A percentile compares a stretch with the other conserved stretches of the same genome.
phyloP scores from a whole-genome alignment of 2,329 filamentous ascomycete genomes.

The Tricladium varicosporioides region DNA sequence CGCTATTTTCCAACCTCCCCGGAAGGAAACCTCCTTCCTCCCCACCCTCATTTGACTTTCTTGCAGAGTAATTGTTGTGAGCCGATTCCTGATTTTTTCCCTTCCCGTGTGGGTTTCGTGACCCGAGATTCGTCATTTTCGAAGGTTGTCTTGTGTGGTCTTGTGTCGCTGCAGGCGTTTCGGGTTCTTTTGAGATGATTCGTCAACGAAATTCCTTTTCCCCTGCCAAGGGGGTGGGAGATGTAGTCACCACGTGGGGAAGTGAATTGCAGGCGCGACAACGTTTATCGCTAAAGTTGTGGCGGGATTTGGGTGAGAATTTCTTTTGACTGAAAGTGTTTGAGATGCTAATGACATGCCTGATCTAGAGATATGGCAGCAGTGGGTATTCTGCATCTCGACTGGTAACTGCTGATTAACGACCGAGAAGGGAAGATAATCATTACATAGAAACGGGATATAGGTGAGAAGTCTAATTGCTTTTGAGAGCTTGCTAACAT shows the following conservation, averaged over 20 bases:
- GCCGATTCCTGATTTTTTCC: background rate
- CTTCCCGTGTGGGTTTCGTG: background rate
- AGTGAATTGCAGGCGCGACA: background rate
- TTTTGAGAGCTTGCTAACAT: constrained; percentile 8
- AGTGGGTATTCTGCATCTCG: background rate
- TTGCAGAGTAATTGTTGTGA: background rate
- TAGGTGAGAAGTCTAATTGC: constrained; percentile 18
- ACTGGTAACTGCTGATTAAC: background rate
- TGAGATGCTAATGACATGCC: constrained; percentile 4
- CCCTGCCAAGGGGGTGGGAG: background rate
- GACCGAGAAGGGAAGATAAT: constrained; percentile 31
- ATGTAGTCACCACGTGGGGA: background rate
- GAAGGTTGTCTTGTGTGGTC: background rate
- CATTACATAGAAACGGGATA: constrained; percentile 38
- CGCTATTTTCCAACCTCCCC: background rate
- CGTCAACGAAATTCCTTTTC: background rate
- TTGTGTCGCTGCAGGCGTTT: background rate
- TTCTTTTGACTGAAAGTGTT: background rate
- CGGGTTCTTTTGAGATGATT: background rate
- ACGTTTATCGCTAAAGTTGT: constrained; percentile 4
- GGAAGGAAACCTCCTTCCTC: background rate
- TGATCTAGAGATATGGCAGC: constrained; percentile 21
- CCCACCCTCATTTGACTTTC: background rate
- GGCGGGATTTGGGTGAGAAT: constrained; percentile 13
- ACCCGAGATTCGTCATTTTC: too few species aligned